Evolutionary conservation across 2,329 filamentous ascomycete genomes (phyloP).

Genomic region (Bipolaris sorokiniana): DNA sequence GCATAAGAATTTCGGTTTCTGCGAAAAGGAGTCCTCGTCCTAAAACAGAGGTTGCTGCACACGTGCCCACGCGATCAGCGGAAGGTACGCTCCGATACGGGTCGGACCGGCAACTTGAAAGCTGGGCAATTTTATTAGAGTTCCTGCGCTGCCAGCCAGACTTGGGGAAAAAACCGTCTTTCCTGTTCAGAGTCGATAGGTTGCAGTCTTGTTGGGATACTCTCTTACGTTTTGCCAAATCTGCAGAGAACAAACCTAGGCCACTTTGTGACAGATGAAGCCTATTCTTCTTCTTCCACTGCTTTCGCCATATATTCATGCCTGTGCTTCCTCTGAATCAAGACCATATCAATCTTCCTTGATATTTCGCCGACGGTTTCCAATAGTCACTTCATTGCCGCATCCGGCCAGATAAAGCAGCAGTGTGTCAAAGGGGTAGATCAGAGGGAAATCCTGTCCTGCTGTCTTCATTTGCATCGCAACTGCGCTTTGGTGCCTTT

Average conservation of each 20-base stretch:
- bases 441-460: neutral
- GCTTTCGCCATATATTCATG: neutral
- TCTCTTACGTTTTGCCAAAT: neutral
- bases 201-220: neutral
- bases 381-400: neutral
- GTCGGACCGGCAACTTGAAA: conserved; percentile 11
- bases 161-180: neutral
- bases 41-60: neutral
- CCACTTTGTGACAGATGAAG: neutral
- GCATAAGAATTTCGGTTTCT: neutral
- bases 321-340: neutral
- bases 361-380: neutral
- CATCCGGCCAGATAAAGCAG: neutral
- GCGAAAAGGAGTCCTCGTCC: neutral
- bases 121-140: neutral
- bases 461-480: neutral
- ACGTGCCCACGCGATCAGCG: conserved; percentile 8
- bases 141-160: neutral
- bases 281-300: neutral
- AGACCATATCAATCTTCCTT: neutral
- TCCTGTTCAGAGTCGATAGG: neutral
- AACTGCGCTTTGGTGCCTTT: neutral
- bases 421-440: neutral
- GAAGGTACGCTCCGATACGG: conserved; percentile 16
- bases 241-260: too few species aligned